Conservation (phyloP, 352 stramenopile species). For the Phytopythium helicoides region DNA sequence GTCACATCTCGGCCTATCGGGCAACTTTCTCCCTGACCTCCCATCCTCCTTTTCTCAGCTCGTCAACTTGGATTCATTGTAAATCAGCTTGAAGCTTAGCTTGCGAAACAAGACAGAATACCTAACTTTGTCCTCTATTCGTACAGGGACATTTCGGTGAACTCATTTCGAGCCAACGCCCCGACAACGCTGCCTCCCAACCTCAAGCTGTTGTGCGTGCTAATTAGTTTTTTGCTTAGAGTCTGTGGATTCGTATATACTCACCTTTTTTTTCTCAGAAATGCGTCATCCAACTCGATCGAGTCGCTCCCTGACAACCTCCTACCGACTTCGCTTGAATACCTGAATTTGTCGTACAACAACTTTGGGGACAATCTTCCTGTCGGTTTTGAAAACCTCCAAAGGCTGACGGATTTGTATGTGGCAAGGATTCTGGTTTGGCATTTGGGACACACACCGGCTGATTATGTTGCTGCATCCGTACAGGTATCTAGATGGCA, state of each 20-base stretch:
- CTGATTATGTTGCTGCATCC: neutral
- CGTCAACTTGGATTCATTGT: constrained; percentile 19
- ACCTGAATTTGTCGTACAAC: constrained; percentile 79
- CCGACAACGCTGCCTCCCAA: constrained; percentile 13
- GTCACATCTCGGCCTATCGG: constrained; percentile 18
- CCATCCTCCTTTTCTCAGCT: constrained; percentile 20
- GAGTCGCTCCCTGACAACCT: constrained; percentile 6
- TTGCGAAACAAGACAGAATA: constrained; percentile 1
- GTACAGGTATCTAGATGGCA: constrained; percentile 11
- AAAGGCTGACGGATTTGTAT: constrained; percentile 13
- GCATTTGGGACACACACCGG: constrained; percentile 17
- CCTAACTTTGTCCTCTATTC: neutral
- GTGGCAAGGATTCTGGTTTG: no score
- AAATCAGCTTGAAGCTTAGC: neutral
- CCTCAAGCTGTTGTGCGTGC: constrained; percentile 13
- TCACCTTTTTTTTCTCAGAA: constrained; percentile 2
- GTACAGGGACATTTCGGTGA: constrained; percentile 11
- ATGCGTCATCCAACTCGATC: constrained; percentile 16
- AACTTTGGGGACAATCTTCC: constrained; percentile 43
- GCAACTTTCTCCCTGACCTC: constrained; percentile 14
- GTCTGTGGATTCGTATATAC: neutral
- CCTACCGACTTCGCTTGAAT: constrained; percentile 21
- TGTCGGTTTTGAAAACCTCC: constrained; percentile 13
- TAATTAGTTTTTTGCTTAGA: constrained; percentile 5
- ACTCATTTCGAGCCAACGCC: constrained; percentile 9